These are phyloP conservation scores for Candida fluviatilis DNA, from an alignment of 805 yeast species.

Conservation along the genomic window DNA sequence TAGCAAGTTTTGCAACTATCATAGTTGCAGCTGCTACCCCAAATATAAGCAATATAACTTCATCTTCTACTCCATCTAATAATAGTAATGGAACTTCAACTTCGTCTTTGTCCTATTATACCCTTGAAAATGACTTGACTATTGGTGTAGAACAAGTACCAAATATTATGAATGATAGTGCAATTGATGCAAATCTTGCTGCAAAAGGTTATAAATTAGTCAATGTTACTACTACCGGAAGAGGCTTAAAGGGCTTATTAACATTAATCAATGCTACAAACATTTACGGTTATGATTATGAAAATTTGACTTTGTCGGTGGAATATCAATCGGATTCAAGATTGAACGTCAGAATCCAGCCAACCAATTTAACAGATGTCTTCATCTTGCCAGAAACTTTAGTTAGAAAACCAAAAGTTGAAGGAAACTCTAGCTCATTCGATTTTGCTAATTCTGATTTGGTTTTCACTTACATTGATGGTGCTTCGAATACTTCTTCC, in stretches of 20 bases:
- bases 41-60: too few species aligned
- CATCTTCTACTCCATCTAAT: neutral
- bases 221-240: constrained; percentile 7
- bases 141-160: constrained; percentile 16
- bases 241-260: constrained; percentile 14
- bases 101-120: constrained; percentile 2
- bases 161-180: constrained; percentile 14
- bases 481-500: neutral
- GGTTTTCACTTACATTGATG: constrained; percentile 11
- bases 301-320: constrained; percentile 16
- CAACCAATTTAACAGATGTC: constrained; percentile 17
- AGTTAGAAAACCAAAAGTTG: constrained; percentile 12
- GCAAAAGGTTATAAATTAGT: constrained; percentile 18
- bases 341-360: constrained; percentile 18
- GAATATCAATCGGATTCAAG: constrained; percentile 15
- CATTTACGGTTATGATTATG: constrained; percentile 21
- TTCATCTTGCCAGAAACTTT: constrained; percentile 15
- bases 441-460: constrained; percentile 13
- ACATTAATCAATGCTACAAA: constrained; percentile 15
- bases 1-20: neutral
- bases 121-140: constrained; percentile 6
- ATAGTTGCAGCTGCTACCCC: neutral
- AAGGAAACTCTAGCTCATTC: constrained; percentile 4
- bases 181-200: constrained; percentile 17
- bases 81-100: neutral